Conservation (phyloP, 1,139 yeast genomes). For the Geotrichum candidum region DNA sequence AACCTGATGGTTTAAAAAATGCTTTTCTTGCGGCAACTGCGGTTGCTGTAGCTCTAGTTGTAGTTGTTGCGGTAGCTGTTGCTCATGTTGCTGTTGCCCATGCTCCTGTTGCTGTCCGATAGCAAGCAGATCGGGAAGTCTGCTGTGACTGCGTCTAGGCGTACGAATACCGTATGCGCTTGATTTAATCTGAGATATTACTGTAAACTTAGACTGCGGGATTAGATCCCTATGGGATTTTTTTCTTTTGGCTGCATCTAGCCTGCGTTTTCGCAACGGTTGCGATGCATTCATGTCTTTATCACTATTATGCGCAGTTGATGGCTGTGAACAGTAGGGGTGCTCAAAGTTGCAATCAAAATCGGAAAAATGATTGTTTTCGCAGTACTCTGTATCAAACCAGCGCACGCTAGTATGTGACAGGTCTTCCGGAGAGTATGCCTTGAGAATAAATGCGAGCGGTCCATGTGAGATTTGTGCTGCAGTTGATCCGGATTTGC, state of each 20-base stretch:
- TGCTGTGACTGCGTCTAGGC: background rate
- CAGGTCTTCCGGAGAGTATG: constrained; percentile 18
- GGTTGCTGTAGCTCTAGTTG: too few species aligned
- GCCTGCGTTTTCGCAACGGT: background rate
- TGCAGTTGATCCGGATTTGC: background rate
- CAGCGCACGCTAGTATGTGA: constrained; percentile 12
- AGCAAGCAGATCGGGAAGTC: background rate
- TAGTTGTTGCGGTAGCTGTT: background rate
- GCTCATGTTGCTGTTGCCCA: background rate
- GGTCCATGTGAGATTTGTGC: background rate
- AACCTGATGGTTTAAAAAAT: background rate
- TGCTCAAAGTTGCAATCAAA: constrained; percentile 17
- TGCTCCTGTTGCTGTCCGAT: background rate
- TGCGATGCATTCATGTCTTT: constrained; percentile 4
- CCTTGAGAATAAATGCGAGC: constrained; percentile 10
- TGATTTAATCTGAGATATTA: constrained; percentile 6
- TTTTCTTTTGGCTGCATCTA: background rate
- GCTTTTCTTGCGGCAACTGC: background rate
- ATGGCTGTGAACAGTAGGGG: constrained; percentile 18
- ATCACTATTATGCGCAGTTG: constrained; percentile 16
- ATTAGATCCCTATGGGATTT: constrained; percentile 8
- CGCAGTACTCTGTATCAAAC: constrained; percentile 18
- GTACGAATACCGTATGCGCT: background rate
- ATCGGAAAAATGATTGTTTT: constrained; percentile 18
- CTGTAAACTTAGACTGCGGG: constrained; percentile 20